Evolutionary conservation across 2,329 filamentous ascomycete species (phyloP), one percentile per base, ranked within the genome.

Genomic region (Fusarium mexicanum): DNA sequence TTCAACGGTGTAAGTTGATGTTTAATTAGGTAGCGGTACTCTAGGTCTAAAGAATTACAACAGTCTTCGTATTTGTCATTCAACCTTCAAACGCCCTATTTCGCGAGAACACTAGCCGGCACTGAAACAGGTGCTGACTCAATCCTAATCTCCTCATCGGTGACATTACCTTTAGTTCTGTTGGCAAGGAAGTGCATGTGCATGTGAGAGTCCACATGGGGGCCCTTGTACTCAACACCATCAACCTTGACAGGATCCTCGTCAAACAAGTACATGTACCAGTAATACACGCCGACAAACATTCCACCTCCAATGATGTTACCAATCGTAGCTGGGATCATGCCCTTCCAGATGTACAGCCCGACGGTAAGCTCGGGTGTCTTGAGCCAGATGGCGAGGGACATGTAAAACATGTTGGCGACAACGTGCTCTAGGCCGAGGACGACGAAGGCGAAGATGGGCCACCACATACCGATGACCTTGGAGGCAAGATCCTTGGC

Each of bases 281-380:
- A 77, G 40, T 73, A 76, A 16, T 77, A 85, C 0, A 80, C 83
- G 10, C 85, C 87, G n/a, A 85, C 85, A 72, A 90, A 89, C 5
- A 89, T 47, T 0, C 81, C 83, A 5, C 88, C 88, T 1, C 88
- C 88, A 6, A 90, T 74, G 22, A 88, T 85, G 69, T 90, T 90
- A 1, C 88, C 88, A 5, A 90, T 71, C 6, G 85, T 69, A 0
- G 86, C 83, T 1, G 88, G 89, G 40, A 90, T 86, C 70, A 89
- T 85, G 2, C 84, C 86, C 75, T 90, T 89, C 87, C 87, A 90
- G 69, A 90, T 87, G 64, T 90, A 90, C 46, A 88, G 80, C 1
- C 84, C 82, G 0, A 87, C 83, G 0, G 80, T 84, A 29, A 90
- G 80, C 0, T 80, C 80, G 0, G 85, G 83, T 0, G 86, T 82